These are phyloP conservation scores for Graphilbum fragrans DNA, from an alignment of 2,329 filamentous ascomycete genomes.

Conservation along the genomic window DNA sequence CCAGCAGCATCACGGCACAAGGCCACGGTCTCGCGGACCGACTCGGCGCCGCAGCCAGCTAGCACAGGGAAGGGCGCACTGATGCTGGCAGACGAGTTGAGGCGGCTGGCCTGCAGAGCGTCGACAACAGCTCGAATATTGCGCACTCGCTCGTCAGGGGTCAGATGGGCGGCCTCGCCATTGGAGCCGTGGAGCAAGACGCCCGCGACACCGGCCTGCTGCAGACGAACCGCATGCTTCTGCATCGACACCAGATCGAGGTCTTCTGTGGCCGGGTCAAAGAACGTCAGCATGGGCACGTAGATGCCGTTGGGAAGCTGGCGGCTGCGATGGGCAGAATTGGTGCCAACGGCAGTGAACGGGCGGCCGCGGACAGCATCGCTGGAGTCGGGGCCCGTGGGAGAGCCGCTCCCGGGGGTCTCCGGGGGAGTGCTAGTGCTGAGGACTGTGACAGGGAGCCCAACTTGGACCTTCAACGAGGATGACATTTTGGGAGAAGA, in stretches of 20 bases:
- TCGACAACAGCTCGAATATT: conserved; percentile 50
- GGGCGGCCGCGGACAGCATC: too few species aligned
- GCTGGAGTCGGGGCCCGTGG: not conserved
- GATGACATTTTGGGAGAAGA: too few species aligned
- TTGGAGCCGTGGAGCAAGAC: conserved; percentile 61
- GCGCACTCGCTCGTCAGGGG: conserved; percentile 49
- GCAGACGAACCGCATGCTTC: conserved; percentile 44
- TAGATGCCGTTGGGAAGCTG: conserved; percentile 33
- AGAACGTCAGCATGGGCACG: conserved; percentile 53
- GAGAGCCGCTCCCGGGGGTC: not conserved
- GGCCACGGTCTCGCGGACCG: conserved; percentile 53
- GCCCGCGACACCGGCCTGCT: conserved; percentile 50
- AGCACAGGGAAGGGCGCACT: conserved; percentile 42
- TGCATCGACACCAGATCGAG: conserved; percentile 39
- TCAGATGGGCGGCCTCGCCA: conserved; percentile 60
- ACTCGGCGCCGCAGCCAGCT: conserved; percentile 58
- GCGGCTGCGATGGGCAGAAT: not conserved
- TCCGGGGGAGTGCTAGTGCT: too few species aligned
- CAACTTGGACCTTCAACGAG: too few species aligned
- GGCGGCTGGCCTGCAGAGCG: conserved; percentile 35
- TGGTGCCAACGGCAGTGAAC: not conserved
- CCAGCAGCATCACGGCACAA: conserved; percentile 51
- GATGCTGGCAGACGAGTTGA: conserved; percentile 24
- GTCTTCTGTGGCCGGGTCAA: conserved; percentile 36
- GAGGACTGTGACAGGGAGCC: too few species aligned